Evolutionary conservation across 371 early-diverging fungal species (phyloP), one percentile per base, ranked within the genome.

Genomic region (Parasitella parasitica): DNA sequence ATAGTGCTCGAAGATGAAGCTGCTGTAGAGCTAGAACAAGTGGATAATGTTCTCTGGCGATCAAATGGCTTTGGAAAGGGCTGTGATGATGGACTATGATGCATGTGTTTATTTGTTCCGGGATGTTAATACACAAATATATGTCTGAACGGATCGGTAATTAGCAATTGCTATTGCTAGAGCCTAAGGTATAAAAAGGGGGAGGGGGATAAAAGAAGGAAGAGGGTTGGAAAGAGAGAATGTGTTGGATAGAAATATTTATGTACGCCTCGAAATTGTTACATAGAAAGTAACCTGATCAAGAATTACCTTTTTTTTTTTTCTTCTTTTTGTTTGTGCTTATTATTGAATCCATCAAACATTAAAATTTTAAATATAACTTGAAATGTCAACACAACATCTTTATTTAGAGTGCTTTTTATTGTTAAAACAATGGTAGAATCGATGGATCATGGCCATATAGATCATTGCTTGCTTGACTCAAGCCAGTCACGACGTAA

Each of bases 21-120:
- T 16, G 52, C 18, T 32, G 38, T 16, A 16, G 41, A 26, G 30
- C 30, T 35, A 15, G 58, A 57, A 22, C 20, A 18, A 24, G 58
- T 48, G 4, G 58, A 57, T 24, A 35, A 46, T 6, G 58, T 57
- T 35, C 58, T 57, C 26, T 57, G 18, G 34, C 58, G 30, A 46
- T 24, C 24, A 24, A 24, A 46, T 22, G 46, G 20, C 46, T 46
- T 32, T 32, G 32, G 11, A 3, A 11, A 11, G 11, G 6, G 46
- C 24, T 46, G 46, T 18, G 20, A 32, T 32, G 32, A 32, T 32
- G 32, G 32, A 11, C 32, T 46, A 46, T 46, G 46, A 46, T 46
- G 24, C 46, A 46, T 46, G 20, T 13, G 20, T 13, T 46, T 46
- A 24, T 24, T 46, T 46, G 22, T 46, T 46, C 46, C 46, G 22